Percentiles rank a stretch among this genome's conserved stretches.
phyloP scores from a whole-genome alignment of 768 basidiomycete species.

The Leccinum aurantiacum region DNA sequence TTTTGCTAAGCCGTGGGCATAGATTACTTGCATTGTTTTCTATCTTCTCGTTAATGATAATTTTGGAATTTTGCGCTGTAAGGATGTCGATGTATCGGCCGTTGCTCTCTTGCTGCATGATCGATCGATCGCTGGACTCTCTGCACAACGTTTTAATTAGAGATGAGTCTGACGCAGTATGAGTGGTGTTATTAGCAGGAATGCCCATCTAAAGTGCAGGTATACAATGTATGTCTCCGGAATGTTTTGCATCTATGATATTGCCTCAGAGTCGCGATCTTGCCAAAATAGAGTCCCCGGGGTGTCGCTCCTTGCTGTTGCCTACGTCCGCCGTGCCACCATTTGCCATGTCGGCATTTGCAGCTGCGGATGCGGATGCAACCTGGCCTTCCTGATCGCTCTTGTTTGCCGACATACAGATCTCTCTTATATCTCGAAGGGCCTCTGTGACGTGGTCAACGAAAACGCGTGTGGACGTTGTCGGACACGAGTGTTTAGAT shows the following conservation, averaged over 20 bases:
- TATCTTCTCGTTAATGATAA: neutral
- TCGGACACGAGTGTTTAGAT: slow-evolving; percentile 69
- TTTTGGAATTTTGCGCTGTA: neutral
- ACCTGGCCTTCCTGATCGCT: slow-evolving; percentile 7
- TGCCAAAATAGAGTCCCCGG: slow-evolving; percentile 9
- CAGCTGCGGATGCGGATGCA: neutral
- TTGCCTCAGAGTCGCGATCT: slow-evolving; percentile 20
- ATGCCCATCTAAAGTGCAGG: neutral
- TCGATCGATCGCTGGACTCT: neutral
- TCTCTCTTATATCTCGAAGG: slow-evolving; percentile 64
- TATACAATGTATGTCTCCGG: neutral
- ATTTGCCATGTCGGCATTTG: neutral
- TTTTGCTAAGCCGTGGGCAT: neutral
- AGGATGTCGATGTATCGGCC: neutral
- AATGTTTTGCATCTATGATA: neutral
- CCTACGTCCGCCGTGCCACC: neutral
- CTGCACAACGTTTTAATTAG: neutral
- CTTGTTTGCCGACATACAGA: slow-evolving; percentile 39
- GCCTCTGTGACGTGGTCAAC: slow-evolving; percentile 60
- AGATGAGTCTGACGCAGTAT: neutral
- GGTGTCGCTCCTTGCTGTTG: neutral
- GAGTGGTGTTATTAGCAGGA: slow-evolving; percentile 12
- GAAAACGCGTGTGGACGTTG: slow-evolving; percentile 72
- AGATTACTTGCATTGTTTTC: neutral
- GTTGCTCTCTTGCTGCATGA: neutral